A percentile compares a stretch with the other conserved stretches of the same genome.
These are phyloP conservation scores for Blastocladiella britannica DNA, from an alignment of 192 early-diverging fungal genomes.

Conservation along the genomic window DNA sequence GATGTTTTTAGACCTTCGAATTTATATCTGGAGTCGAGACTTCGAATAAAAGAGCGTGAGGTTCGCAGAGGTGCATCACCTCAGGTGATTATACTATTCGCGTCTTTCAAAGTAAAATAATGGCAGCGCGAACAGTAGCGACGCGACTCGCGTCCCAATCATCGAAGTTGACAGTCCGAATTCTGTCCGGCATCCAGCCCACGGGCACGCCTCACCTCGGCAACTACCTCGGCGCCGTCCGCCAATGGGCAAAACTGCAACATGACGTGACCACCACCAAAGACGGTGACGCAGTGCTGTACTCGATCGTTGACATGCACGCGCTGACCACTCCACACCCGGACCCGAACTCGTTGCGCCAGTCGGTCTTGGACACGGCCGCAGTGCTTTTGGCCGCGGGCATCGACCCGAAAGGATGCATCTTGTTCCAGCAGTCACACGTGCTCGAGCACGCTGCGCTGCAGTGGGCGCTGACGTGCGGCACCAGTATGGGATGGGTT, in stretches of 20 bases:
- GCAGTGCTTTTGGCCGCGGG: conserved; percentile 64
- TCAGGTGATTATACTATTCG: too few relatives aligned
- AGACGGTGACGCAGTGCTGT: conserved; percentile 27
- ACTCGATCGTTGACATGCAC: conserved; percentile 75
- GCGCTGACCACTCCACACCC: conserved; percentile 45
- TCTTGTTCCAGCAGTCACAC: conserved; percentile 68
- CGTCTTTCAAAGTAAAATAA: too few relatives aligned
- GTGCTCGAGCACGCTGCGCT: conserved; percentile 61
- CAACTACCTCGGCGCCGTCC: conserved; percentile 79
- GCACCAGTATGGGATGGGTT: conserved; percentile 72
- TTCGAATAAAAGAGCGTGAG: too few relatives aligned
- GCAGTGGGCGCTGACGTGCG: conserved; percentile 66
- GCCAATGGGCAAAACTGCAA: conserved; percentile 68
- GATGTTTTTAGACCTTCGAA: too few relatives aligned
- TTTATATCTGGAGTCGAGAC: too few relatives aligned
- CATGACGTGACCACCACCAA: conserved; percentile 9
- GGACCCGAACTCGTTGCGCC: conserved; percentile 28
- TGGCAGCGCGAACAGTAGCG: too few relatives aligned
- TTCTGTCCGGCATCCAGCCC: conserved; percentile 82
- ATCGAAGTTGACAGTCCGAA: too few relatives aligned
- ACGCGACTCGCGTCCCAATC: too few relatives aligned
- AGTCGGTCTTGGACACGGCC: conserved; percentile 49
- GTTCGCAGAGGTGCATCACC: too few relatives aligned
- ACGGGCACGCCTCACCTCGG: conserved; percentile 83
- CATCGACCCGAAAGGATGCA: conserved; percentile 42